These are phyloP conservation scores for Malassezia slooffiae DNA, from an alignment of 1,284 basidiomycete genomes.

Conservation along the genomic window DNA sequence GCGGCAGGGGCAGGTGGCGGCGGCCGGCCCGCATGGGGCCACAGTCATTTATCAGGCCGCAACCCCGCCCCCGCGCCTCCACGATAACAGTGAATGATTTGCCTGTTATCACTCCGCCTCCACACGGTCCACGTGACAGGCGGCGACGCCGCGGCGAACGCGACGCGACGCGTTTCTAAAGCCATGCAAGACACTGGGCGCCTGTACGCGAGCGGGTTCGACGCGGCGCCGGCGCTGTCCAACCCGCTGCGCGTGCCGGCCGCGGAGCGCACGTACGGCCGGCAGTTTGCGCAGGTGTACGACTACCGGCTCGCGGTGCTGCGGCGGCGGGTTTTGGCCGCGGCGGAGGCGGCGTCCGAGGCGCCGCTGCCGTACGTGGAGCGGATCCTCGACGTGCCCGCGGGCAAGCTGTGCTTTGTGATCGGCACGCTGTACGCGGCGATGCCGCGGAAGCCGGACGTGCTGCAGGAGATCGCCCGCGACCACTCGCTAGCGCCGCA, in stretches of 20 bases:
- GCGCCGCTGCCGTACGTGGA: constrained; percentile 52
- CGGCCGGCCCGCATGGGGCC: too few relatives aligned
- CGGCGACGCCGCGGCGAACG: too few relatives aligned
- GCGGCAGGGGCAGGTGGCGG: constrained; percentile 6
- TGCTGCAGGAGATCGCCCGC: constrained; percentile 81
- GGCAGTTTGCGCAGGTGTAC: constrained; percentile 43
- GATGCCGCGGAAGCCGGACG: constrained; percentile 95
- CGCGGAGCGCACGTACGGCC: constrained; percentile 28
- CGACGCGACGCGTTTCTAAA: too few relatives aligned
- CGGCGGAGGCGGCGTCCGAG: constrained; percentile 21
- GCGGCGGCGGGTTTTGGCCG: constrained; percentile 27
- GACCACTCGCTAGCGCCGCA: constrained; percentile 87
- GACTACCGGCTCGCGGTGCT: constrained; percentile 42
- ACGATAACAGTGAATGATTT: too few relatives aligned
- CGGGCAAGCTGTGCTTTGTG: constrained; percentile 74
- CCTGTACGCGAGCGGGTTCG: not conserved
- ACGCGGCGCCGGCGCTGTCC: constrained; percentile 17
- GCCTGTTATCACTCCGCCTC: too few relatives aligned
- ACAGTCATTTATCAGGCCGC: too few relatives aligned
- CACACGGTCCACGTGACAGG: too few relatives aligned
- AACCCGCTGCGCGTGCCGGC: constrained; percentile 28
- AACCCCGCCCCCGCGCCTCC: too few relatives aligned
- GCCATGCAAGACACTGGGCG: too few relatives aligned
- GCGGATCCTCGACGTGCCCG: constrained; percentile 76
- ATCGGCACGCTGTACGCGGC: constrained; percentile 93